phyloP scores from a whole-genome alignment of 208 protist genomes.

The Leishmania braziliensis region DNA sequence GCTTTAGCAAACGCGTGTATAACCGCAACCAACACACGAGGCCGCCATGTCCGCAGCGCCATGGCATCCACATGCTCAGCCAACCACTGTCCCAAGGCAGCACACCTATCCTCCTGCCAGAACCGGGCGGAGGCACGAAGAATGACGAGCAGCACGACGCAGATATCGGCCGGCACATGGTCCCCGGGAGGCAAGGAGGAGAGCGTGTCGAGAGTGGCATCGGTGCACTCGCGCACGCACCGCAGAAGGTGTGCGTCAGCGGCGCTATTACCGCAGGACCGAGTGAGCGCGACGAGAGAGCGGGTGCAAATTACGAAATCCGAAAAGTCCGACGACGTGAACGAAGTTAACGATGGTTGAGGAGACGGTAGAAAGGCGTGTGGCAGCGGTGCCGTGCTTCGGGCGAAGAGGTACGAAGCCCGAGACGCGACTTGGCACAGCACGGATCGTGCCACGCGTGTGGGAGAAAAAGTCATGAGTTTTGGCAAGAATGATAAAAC shows the following conservation, averaged over 20 bases:
- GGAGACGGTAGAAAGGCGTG: background rate
- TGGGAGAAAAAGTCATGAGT: background rate
- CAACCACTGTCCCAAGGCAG: conserved; percentile 35
- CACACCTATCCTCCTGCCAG: conserved; percentile 24
- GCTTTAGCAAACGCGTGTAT: conserved; percentile 66
- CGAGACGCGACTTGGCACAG: conserved; percentile 20
- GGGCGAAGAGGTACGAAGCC: conserved; percentile 13
- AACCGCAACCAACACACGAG: conserved; percentile 42
- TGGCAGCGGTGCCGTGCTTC: background rate
- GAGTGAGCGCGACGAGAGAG: conserved; percentile 18
- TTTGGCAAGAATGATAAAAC: background rate
- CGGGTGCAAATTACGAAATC: conserved; percentile 26
- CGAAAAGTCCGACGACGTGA: conserved; percentile 3
- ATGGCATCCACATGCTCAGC: conserved; percentile 37
- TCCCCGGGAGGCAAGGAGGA: conserved; percentile 24
- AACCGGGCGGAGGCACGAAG: conserved; percentile 30
- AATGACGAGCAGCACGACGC: conserved; percentile 38
- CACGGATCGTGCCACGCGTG: background rate
- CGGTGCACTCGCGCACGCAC: conserved; percentile 13
- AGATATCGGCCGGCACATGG: conserved; percentile 34
- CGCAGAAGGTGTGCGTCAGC: conserved; percentile 8
- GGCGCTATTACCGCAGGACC: background rate
- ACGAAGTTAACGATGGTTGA: background rate
- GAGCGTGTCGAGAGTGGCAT: conserved; percentile 23
- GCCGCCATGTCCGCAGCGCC: conserved; percentile 47